Conservation (phyloP, 2,329 filamentous ascomycete genomes). For the Tolypocladium capitatum region DNA sequence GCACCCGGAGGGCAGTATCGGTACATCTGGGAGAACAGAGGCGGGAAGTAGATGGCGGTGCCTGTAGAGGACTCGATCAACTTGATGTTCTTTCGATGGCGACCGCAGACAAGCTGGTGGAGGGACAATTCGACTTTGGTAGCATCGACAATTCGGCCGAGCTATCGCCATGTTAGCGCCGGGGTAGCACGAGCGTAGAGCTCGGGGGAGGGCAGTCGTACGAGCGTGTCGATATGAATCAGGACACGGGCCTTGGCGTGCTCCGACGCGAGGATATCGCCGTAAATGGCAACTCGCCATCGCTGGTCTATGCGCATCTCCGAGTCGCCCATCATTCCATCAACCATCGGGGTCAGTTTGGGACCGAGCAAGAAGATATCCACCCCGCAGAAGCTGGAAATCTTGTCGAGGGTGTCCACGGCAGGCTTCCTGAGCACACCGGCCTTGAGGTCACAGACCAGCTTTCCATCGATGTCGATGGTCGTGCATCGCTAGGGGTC, state of each 20-base stretch:
- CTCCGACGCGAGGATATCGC: conserved; percentile 87
- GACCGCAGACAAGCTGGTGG: conserved; percentile 84
- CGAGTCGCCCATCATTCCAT: conserved; percentile 61
- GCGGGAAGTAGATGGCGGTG: conserved; percentile 96
- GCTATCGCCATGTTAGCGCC: conserved; percentile 28
- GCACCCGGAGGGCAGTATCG: conserved; percentile 78
- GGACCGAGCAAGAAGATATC: conserved; percentile 94
- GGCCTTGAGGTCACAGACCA: conserved; percentile 62
- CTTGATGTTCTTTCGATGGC: conserved; percentile 95
- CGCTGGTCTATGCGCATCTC: conserved; percentile 80
- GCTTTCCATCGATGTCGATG: conserved; percentile 82
- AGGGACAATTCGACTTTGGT: conserved; percentile 75
- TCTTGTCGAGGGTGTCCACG: conserved; percentile 72
- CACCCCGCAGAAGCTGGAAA: conserved; percentile 79
- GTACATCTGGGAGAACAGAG: conserved; percentile 82
- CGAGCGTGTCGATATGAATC: conserved; percentile 94
- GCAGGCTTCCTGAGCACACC: conserved; percentile 63
- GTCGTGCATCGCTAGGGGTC: conserved; percentile 59
- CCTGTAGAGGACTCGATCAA: conserved; percentile 90
- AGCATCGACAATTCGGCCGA: conserved; percentile 61
- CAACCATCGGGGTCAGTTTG: conserved; percentile 68
- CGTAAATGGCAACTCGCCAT: conserved; percentile 86
- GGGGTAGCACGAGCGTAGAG: neutral
- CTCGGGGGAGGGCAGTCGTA: conserved; percentile 22
- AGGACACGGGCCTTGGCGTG: conserved; percentile 92